Evolutionary conservation across 169 alveolate genomes (phyloP), one percentile per base, ranked within the genome.

Genomic region (Cyclospora cayetanensis): DNA sequence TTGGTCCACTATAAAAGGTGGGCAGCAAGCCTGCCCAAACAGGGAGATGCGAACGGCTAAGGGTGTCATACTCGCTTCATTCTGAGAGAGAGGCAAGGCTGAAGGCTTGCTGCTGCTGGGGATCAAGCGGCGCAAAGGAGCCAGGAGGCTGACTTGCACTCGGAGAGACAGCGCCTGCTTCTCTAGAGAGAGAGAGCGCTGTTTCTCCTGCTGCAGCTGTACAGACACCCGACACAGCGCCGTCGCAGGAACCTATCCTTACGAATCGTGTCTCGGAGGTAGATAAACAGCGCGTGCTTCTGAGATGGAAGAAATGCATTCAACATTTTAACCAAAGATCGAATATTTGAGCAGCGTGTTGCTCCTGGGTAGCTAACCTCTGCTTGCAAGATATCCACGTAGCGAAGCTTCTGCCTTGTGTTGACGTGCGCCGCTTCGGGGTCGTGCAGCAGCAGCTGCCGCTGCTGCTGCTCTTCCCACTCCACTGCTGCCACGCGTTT

Each of bases 401-500:
- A 76, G 3, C 43, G 63, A 63, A 76, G 68, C 68, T 76, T 76
- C 22, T 76, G 86, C n/a, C 43, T 76, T 4, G 86, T 35, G 68
- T 76, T 76, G 15, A 15, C 34, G 29, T 76, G 86, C 3, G 68
- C 41, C 12, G 15, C 55, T 9, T 39, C 86, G 7, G 86, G 86
- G 25, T 76, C 68, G 46, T 76, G 86, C 68, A 1, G 63, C 86
- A 15, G 66, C 68, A 25, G 86, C 66, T 11, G 41, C 86, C 2
- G 86, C 68, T 42, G 63, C 85, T 74, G 85, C 85, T 74, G 85
- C 85, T 74, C 52, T 66, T 76, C 66, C 86, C 68, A 43, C 25
- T 74, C 86, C 31, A 41, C 66, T 22, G 41, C 66, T 41, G 86
- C 86, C 27, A 66, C 86, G 41, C 66, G 41, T 12, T 46, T 43